phyloP scores from a whole-genome alignment of 495 filamentous ascomycete species.

The Cercophora scortea region DNA sequence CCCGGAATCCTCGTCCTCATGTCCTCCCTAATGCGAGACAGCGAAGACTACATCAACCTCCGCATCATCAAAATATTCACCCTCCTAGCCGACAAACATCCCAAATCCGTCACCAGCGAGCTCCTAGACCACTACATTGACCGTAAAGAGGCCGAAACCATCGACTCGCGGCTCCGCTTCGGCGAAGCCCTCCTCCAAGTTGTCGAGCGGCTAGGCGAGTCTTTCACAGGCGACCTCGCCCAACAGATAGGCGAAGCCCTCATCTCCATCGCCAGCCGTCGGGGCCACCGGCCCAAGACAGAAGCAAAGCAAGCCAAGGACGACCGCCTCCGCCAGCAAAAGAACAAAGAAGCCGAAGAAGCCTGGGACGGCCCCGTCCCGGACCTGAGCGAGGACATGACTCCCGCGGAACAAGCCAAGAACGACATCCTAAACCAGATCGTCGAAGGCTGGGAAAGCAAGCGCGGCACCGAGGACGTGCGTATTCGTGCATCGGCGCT shows the following conservation, averaged over 20 bases:
- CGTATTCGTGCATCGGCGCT: slow-evolving; percentile 71
- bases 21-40: slow-evolving; percentile 56
- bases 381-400: slow-evolving; percentile 35
- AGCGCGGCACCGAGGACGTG: slow-evolving; percentile 63
- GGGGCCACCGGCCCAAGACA: slow-evolving; percentile 46
- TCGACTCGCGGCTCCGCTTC: slow-evolving; percentile 63
- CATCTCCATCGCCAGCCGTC: slow-evolving; percentile 58
- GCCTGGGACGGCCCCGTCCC: slow-evolving; percentile 47
- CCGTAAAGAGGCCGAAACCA: slow-evolving; percentile 43
- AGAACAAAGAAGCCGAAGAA: slow-evolving; percentile 43
- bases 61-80: slow-evolving; percentile 61
- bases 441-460: slow-evolving; percentile 65
- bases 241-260: slow-evolving; percentile 52
- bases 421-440: slow-evolving; percentile 54
- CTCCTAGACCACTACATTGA: slow-evolving; percentile 67
- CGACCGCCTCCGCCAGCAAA: slow-evolving; percentile 33
- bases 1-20: slow-evolving; percentile 59
- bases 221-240: slow-evolving; percentile 50
- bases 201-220: slow-evolving; percentile 56
- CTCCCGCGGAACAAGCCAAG: slow-evolving; percentile 40
- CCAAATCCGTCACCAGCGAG: slow-evolving; percentile 54
- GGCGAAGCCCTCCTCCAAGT: slow-evolving; percentile 67
- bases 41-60: slow-evolving; percentile 70
- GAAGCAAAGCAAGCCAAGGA: slow-evolving; percentile 45
- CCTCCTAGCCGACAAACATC: slow-evolving; percentile 56